Conservation (phyloP, 228 moss, liverwort and hornwort species). For the Sphagnum magellanicum region DNA sequence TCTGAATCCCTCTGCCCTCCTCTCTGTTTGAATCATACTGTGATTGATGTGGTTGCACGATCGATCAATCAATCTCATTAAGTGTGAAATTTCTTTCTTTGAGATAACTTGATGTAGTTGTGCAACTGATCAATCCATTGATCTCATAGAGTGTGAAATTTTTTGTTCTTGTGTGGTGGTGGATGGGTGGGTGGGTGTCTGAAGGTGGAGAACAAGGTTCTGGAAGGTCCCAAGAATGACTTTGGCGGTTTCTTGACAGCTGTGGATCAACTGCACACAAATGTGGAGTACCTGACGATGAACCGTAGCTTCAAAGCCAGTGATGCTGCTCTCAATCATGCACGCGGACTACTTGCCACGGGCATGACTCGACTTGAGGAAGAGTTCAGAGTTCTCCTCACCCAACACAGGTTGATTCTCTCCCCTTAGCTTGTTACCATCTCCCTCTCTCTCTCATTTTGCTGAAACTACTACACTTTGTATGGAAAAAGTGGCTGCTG, state of each 20-base stretch:
- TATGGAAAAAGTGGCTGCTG: too few relatives aligned
- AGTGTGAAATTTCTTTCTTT: not conserved
- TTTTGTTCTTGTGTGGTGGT: not conserved
- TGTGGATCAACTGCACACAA: conserved; percentile 64
- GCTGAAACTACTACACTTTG: too few relatives aligned
- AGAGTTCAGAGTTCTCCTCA: conserved; percentile 59
- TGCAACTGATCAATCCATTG: not conserved
- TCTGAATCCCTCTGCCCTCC: not conserved
- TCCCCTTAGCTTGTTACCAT: not conserved
- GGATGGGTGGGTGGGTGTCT: conserved; percentile 1
- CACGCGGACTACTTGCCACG: conserved; percentile 56
- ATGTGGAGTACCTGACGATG: conserved; percentile 72
- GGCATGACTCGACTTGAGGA: conserved; percentile 87
- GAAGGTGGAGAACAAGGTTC: conserved; percentile 82
- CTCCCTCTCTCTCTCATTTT: too few relatives aligned
- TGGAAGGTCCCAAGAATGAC: conserved; percentile 71
- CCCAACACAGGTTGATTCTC: conserved; percentile 48
- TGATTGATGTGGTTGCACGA: not conserved
- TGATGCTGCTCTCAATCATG: conserved; percentile 73
- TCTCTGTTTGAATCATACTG: not conserved
- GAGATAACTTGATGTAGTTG: not conserved
- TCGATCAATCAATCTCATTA: not conserved
- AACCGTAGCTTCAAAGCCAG: conserved; percentile 83
- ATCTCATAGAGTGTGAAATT: not conserved
- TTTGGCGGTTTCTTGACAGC: conserved; percentile 65